Evolutionary conservation across 1,284 basidiomycete species (phyloP).

Genomic region (Caloboletus firmus): DNA sequence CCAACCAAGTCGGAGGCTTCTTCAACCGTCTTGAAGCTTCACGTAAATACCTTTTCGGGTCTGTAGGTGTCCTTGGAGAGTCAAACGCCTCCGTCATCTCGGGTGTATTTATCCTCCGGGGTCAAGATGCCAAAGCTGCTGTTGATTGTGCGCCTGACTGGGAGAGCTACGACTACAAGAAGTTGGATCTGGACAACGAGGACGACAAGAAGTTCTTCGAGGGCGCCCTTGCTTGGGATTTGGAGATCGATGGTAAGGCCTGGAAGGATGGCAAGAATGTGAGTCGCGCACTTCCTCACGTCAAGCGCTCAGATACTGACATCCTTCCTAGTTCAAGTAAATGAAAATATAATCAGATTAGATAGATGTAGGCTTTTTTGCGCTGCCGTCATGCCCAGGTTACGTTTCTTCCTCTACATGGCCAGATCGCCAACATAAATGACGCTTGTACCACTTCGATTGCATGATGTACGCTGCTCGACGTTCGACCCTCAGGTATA

Average conservation of each 20-base stretch:
- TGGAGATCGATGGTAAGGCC: slow-evolving; percentile 80
- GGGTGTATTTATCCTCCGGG: slow-evolving; percentile 83
- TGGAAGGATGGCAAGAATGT: slow-evolving; percentile 89
- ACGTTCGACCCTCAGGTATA: neutral
- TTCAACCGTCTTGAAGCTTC: slow-evolving; percentile 96
- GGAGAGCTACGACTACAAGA: slow-evolving; percentile 85
- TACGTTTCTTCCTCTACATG: neutral
- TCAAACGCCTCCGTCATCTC: slow-evolving; percentile 75
- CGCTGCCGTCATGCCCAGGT: slow-evolving; percentile 4
- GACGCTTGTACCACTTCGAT: neutral
- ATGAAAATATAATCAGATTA: slow-evolving; percentile 13
- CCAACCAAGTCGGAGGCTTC: slow-evolving; percentile 89
- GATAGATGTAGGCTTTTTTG: slow-evolving; percentile 27
- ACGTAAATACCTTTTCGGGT: slow-evolving; percentile 94
- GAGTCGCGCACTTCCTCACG: slow-evolving; percentile 35
- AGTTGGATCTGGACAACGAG: slow-evolving; percentile 64
- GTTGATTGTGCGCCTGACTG: slow-evolving; percentile 88
- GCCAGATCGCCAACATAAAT: neutral
- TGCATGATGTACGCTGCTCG: neutral
- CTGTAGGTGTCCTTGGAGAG: slow-evolving; percentile 86
- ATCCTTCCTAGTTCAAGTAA: slow-evolving; percentile 24
- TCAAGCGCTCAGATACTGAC: neutral
- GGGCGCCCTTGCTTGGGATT: slow-evolving; percentile 87
- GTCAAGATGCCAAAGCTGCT: slow-evolving; percentile 67
- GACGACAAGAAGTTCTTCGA: slow-evolving; percentile 89